Percentiles rank a stretch among this genome's conserved stretches.
Conservation (phyloP, 2,329 filamentous ascomycete species). For the Phialophora macrospora region DNA sequence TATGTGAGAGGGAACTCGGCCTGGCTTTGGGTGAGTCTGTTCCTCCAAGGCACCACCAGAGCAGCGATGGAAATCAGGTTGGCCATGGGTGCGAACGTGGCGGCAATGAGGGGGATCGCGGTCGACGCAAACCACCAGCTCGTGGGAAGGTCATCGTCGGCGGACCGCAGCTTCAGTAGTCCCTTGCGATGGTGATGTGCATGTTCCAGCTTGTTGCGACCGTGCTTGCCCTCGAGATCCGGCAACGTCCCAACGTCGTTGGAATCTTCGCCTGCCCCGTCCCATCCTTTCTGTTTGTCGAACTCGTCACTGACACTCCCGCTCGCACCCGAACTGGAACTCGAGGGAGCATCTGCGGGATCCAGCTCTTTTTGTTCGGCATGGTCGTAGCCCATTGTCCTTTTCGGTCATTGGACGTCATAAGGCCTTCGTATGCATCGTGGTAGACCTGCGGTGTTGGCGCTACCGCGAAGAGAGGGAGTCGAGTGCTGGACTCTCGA, state of each 20-base stretch:
- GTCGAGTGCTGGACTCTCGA: not conserved
- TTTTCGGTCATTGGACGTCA: conserved; percentile 10
- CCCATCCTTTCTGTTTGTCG: conserved; percentile 24
- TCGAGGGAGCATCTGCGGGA: conserved; percentile 18
- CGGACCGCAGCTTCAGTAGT: conserved; percentile 45
- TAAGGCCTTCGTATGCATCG: conserved; percentile 18
- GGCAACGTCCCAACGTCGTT: conserved; percentile 15
- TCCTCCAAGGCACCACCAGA: conserved; percentile 78
- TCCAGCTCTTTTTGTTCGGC: conserved; percentile 32
- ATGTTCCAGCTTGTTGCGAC: conserved; percentile 12
- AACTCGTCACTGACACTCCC: conserved; percentile 19
- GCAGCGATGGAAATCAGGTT: conserved; percentile 88
- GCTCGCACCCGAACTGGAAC: conserved; percentile 24
- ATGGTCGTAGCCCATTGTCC: conserved; percentile 33
- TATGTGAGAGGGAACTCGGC: conserved; percentile 50
- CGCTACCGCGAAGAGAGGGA: not conserved
- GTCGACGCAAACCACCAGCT: conserved; percentile 59
- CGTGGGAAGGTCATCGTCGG: conserved; percentile 50
- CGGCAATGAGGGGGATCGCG: conserved; percentile 75
- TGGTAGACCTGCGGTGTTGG: not conserved
- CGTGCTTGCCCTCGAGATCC: conserved; percentile 25
- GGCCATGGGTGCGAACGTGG: conserved; percentile 81
- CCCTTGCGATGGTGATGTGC: conserved; percentile 29
- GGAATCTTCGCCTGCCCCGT: conserved; percentile 7
- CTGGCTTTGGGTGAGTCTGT: conserved; percentile 48